These are phyloP conservation scores for Candida ulmi DNA, from an alignment of 805 yeast genomes.

Conservation along the genomic window DNA sequence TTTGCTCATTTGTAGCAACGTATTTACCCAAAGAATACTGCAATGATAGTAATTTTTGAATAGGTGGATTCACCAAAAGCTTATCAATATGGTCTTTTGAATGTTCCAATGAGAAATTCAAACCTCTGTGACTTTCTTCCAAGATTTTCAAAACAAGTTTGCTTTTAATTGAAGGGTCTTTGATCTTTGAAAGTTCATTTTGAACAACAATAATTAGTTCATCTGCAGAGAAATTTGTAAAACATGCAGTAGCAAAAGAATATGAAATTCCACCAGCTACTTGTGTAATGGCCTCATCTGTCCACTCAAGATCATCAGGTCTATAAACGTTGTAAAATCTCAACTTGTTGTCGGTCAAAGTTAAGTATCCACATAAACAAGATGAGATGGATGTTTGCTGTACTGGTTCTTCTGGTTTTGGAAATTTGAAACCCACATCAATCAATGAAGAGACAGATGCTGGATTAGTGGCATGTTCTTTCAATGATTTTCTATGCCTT, in stretches of 20 bases:
- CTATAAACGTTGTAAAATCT: slow-evolving; percentile 8
- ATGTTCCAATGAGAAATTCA: slow-evolving; percentile 65
- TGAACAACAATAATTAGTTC: slow-evolving; percentile 60
- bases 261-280: slow-evolving; percentile 58
- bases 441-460: slow-evolving; percentile 34
- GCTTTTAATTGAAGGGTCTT: slow-evolving; percentile 21
- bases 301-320: slow-evolving; percentile 1
- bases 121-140: slow-evolving; percentile 68
- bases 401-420: slow-evolving; percentile 29
- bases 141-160: slow-evolving; percentile 39
- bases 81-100: slow-evolving; percentile 73
- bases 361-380: slow-evolving; percentile 37
- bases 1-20: slow-evolving; percentile 13
- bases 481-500: slow-evolving; percentile 33
- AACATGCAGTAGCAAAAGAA: slow-evolving; percentile 66
- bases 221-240: slow-evolving; percentile 59
- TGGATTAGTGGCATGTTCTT: slow-evolving; percentile 23
- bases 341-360: slow-evolving; percentile 21
- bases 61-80: slow-evolving; percentile 67
- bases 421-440: slow-evolving; percentile 52
- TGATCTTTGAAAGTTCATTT: slow-evolving; percentile 32
- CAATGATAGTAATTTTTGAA: slow-evolving; percentile 65
- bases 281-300: slow-evolving; percentile 15
- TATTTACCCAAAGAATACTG: slow-evolving; percentile 60
- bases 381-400: slow-evolving; percentile 43